A percentile compares a stretch with the other conserved stretches of the same genome.
phyloP scores from a whole-genome alignment of 352 stramenopile genomes.

The Pythium utonaiense region DNA sequence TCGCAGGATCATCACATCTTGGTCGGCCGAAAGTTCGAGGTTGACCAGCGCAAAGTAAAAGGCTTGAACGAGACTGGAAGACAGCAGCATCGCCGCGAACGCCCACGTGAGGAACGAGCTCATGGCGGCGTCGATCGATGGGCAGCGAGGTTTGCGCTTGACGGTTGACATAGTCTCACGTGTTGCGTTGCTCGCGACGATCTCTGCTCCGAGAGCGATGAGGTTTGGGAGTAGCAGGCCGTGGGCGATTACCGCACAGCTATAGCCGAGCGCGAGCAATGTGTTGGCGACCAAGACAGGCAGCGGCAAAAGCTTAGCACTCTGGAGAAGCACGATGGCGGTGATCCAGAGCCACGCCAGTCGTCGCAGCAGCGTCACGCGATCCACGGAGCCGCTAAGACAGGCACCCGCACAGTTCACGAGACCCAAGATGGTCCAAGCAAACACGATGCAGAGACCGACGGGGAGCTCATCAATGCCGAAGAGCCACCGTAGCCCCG shows the following conservation, averaged over 20 bases:
- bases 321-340: slow-evolving; percentile 43
- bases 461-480: slow-evolving; percentile 47
- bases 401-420: slow-evolving; percentile 47
- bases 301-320: slow-evolving; percentile 30
- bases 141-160: not conserved
- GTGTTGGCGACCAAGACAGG: slow-evolving; percentile 26
- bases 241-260: slow-evolving; percentile 39
- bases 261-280: slow-evolving; percentile 35
- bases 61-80: slow-evolving; percentile 42
- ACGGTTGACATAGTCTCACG: not conserved
- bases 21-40: slow-evolving; percentile 9
- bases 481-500: slow-evolving; percentile 43
- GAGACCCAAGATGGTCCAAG: slow-evolving; percentile 52
- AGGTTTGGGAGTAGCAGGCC: slow-evolving; percentile 47
- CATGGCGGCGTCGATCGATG: slow-evolving; percentile 10
- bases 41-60: slow-evolving; percentile 57
- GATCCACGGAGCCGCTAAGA: slow-evolving; percentile 44
- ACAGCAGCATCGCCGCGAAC: slow-evolving; percentile 40
- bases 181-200: slow-evolving; percentile 15
- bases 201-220: slow-evolving; percentile 43
- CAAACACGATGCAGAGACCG: slow-evolving; percentile 49
- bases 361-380: slow-evolving; percentile 39
- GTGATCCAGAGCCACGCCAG: slow-evolving; percentile 39
- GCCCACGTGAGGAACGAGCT: slow-evolving; percentile 32
- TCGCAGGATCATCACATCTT: slow-evolving; percentile 10